These are phyloP conservation scores for Colletotrichum sp. DNA, from an alignment of 2,329 filamentous ascomycete genomes.

Conservation along the genomic window DNA sequence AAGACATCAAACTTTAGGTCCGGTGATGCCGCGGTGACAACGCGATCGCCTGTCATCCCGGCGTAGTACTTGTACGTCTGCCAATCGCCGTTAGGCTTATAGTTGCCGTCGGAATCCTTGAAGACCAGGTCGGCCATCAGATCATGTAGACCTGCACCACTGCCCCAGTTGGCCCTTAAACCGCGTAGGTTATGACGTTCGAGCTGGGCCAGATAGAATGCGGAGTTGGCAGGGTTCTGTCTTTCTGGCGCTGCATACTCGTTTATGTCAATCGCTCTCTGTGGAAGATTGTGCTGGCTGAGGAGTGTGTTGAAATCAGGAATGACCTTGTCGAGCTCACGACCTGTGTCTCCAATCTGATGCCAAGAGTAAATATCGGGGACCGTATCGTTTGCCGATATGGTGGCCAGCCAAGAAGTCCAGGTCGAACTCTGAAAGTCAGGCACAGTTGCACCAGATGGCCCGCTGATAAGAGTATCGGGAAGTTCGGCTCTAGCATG, in stretches of 20 bases:
- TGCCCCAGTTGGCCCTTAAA: background rate
- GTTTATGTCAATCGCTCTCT: background rate
- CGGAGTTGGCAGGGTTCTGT: background rate
- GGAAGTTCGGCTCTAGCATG: background rate
- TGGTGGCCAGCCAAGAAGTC: background rate
- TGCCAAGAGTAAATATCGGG: background rate
- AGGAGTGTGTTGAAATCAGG: background rate
- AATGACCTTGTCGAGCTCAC: background rate
- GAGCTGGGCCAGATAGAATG: background rate
- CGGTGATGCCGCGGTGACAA: background rate
- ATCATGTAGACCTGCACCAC: background rate
- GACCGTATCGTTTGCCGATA: background rate
- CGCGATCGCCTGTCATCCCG: background rate
- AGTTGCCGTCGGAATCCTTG: background rate
- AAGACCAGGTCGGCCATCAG: background rate
- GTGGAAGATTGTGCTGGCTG: background rate
- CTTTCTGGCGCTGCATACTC: background rate
- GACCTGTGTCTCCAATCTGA: background rate
- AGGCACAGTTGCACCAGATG: background rate
- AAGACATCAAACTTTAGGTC: background rate
- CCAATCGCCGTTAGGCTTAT: background rate
- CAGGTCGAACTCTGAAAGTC: background rate
- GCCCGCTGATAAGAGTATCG: background rate
- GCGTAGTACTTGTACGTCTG: background rate
- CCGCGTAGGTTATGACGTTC: background rate